Percentiles rank a stretch among this genome's conserved stretches.
Conservation (phyloP, 2,329 filamentous ascomycete species). For the Fusarium haematococcum region DNA sequence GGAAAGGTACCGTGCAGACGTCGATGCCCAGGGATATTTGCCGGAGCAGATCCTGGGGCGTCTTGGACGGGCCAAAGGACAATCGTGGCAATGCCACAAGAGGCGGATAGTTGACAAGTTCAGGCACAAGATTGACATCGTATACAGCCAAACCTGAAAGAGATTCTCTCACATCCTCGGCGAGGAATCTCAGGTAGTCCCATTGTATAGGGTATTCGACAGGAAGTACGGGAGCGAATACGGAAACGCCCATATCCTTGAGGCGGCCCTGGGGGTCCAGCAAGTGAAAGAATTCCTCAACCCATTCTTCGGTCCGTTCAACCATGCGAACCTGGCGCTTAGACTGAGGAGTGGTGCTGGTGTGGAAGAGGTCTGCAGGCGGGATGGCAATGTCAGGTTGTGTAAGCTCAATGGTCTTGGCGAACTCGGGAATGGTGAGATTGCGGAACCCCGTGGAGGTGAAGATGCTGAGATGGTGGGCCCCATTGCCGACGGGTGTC, state of each 20-base stretch:
- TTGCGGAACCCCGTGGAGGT: slow-evolving; percentile 88
- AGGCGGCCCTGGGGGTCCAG: slow-evolving; percentile 43
- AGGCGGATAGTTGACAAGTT: slow-evolving; percentile 66
- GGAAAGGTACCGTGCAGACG: slow-evolving; percentile 80
- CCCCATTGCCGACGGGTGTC: slow-evolving; percentile 77
- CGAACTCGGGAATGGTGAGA: slow-evolving; percentile 77
- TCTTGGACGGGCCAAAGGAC: slow-evolving; percentile 75
- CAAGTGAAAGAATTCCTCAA: slow-evolving; percentile 72
- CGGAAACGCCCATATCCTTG: slow-evolving; percentile 50
- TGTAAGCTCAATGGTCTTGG: slow-evolving; percentile 71
- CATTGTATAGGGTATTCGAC: slow-evolving; percentile 80
- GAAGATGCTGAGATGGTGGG: slow-evolving; percentile 78
- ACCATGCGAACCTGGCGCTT: slow-evolving; percentile 87
- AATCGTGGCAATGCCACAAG: slow-evolving; percentile 77
- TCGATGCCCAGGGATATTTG: slow-evolving; percentile 84
- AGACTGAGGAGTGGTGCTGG: slow-evolving; percentile 64
- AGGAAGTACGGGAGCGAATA: slow-evolving; percentile 79
- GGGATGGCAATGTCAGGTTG: slow-evolving; percentile 84
- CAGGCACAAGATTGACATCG: slow-evolving; percentile 75
- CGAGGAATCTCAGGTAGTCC: slow-evolving; percentile 81
- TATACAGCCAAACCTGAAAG: slow-evolving; percentile 83
- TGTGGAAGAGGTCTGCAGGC: slow-evolving; percentile 75
- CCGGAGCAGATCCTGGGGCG: slow-evolving; percentile 81
- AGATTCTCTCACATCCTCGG: slow-evolving; percentile 67
- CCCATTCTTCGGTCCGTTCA: slow-evolving; percentile 86